Base-by-base conservation (phyloP, 2,329 filamentous ascomycete genomes). In the Cladosporium sp. region DNA sequence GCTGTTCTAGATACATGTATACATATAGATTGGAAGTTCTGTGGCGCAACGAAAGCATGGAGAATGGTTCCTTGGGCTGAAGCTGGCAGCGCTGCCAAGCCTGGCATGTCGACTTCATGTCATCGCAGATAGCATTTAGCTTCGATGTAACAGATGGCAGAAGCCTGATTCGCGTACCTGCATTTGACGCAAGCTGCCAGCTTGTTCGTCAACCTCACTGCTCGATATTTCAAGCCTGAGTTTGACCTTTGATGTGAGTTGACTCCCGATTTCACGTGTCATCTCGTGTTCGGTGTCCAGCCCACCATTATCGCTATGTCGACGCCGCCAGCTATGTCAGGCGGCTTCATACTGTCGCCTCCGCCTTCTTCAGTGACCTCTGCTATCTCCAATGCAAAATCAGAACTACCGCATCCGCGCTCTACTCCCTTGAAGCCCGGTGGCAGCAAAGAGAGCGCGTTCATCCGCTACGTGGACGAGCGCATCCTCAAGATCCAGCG, bases 401-500 rank as follows among this genome's bases (percentile, higher is more conserved):
- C 61, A 9, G 58, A 74, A 4, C 77, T 86, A 3, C 83, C 81
- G 0, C 76, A 77, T 57, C 78, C 81, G 22, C 77, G 83, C 40
- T 69, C 71, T 7, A 74, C 78, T 42, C 81, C 83, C 1, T 71
- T 86, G 7, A 75, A 74, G 39, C 71, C 81, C 0, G 84, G 84
- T 28, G 82, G 83, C 12, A 68, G 73, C 22, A 85, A 85, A 69
- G 84, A 87, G 67, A 79, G 76, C 35, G 73, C 77, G 5, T 77
- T 85, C 60, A 83, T 85, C 55, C 77, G 78, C 56, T 80, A 83
- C 66, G 73, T 85, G 13, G 83, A 86, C 61, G 73, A 76, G 44
- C 75, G 74, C 13, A 71, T 85, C 24, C 66, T 81, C 20, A 68
- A 73, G 37, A 78, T 83, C 40, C 81, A 77, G 62, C 74, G 77